Evolutionary conservation across 495 filamentous ascomycete genomes (phyloP).

Genomic region (Annulohypoxylon moriforme): DNA sequence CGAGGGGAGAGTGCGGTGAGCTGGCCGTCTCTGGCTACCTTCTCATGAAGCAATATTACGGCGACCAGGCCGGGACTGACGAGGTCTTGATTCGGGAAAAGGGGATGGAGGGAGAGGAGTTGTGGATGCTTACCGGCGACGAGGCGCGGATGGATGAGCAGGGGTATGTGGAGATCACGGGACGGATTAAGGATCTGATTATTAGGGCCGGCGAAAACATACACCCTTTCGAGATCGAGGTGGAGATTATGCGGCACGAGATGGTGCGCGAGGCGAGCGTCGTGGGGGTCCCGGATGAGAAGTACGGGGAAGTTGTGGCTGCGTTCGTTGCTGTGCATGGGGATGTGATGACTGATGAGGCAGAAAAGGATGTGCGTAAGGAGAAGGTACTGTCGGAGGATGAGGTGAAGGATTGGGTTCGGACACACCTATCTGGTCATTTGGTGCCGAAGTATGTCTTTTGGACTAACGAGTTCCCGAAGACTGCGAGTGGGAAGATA

Average conservation of each 20-base stretch:
- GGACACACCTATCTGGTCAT: slow-evolving; percentile 76
- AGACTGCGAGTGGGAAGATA: slow-evolving; percentile 97
- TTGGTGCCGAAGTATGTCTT: slow-evolving; percentile 91
- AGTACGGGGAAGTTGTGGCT: slow-evolving; percentile 87
- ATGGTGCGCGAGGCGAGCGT: slow-evolving; percentile 78
- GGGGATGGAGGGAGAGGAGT: slow-evolving; percentile 38
- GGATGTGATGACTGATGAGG: slow-evolving; percentile 49
- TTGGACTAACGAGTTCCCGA: slow-evolving; percentile 83
- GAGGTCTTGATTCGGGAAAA: slow-evolving; percentile 74
- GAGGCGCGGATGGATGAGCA: slow-evolving; percentile 87
- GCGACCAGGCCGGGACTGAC: slow-evolving; percentile 71
- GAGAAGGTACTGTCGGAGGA: slow-evolving; percentile 58
- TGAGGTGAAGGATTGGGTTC: slow-evolving; percentile 78
- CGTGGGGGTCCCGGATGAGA: slow-evolving; percentile 84
- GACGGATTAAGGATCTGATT: slow-evolving; percentile 87
- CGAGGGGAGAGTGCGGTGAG: slow-evolving; percentile 77
- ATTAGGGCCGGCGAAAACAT: slow-evolving; percentile 97
- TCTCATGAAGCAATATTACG: slow-evolving; percentile 93
- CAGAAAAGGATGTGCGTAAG: slow-evolving; percentile 4
- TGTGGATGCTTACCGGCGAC: slow-evolving; percentile 79
- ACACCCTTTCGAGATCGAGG: slow-evolving; percentile 93
- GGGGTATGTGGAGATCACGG: slow-evolving; percentile 72
- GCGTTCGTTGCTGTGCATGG: slow-evolving; percentile 77
- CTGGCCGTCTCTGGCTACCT: slow-evolving; percentile 86
- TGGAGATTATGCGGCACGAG: slow-evolving; percentile 81